Base-by-base conservation (phyloP, 441 rosid genomes). In the Aquilaria agallochum region DNA sequence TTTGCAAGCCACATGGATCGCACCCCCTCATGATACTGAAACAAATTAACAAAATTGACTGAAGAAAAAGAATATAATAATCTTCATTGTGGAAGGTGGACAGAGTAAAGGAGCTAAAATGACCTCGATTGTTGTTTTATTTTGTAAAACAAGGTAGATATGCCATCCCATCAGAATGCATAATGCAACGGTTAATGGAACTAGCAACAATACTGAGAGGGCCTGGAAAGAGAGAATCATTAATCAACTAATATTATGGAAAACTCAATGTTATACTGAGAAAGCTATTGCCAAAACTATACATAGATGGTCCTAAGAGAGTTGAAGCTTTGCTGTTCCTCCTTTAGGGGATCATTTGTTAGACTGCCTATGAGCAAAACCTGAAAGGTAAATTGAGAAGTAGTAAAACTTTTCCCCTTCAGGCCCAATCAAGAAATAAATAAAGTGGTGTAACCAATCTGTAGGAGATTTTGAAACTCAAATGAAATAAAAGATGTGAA, bases 1-100 rank as follows among this genome's bases (percentile, higher is more conserved):
- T 86, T 90, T 62, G 96, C 96, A 68, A 90, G 83, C 97, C 94
- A 88, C 91, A 82, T 80, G 51, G 96, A 94, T 86, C 97, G 83
- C 60, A 88, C 98, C 49, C 98, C 96, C 78, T 92, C 97, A 57
- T 90, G 89, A 66, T 90, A 86, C 94, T 92, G 83, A 56, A 74
- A 72, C 46, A 63, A 32, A 46, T 20, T 20, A 20, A 20, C 2
- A 0, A 56, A 42, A 45, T 20, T 20, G 27, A 56, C 4, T 13
- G 56, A 57, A 64, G 58, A 61, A 57, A 32, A 57, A 11, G 8
- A 62, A 42, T 20, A 44, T 20, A 61, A 50, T 31, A 55, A 32
- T 65, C 14, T 13, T 62, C 66, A 20, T 20, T 20, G 27, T 20
- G 27, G 1, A 20, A 20, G 27, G 27, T 20, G 27, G 27, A 20